Evolutionary conservation across 805 yeast genomes (phyloP), one percentile per base, ranked within the genome.

Genomic region (Metschnikowia cerradonensis): DNA sequence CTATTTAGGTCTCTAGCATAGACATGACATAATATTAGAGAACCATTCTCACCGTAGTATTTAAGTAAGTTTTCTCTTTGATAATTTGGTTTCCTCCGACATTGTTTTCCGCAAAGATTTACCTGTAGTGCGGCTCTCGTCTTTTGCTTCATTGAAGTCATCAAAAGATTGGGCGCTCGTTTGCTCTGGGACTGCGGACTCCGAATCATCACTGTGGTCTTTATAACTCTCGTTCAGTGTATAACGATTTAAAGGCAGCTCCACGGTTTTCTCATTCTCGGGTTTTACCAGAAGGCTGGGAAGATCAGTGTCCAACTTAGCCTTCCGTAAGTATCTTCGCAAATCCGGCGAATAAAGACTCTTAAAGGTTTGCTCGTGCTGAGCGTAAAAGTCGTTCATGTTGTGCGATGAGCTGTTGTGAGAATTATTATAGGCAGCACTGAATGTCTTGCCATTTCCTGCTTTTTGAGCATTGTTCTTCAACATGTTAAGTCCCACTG

Each of bases 401-500:
- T 65, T 50, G 26, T 45, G 54, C 13, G 56, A 52, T 17, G 57
- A 49, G 31, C 40, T 60, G 37, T 52, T 45, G 19, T 52, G 51
- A 3, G 68, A 60, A 41, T 39, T 39, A 6, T n/a, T 45, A 32
- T 37, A 43, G 32, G 7, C 48, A 44, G 22, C 14, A 40, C 30
- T 26, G 10, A 6, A 35, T 20, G 30, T 30, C 32, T 43, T 40
- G 4, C 19, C 50, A 31, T 15, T 34, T 48, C 17, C 43, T 14
- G 14, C 41, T 23, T 33, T 42, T 4, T 19, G 45, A 2, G 35
- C n/a, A 60, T 35, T 59, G 17, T 70, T 74, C 51, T 72, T 73
- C 36, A 72, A 56, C 32, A 74, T 50, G 52, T 70, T 72, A 50
- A 73, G 62, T 0, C 76, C 77, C 49, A 72, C 64, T 44, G 60